These are phyloP conservation scores for Yamadazyma dushanensis DNA, from an alignment of 1,139 yeast genomes.

Conservation along the genomic window DNA sequence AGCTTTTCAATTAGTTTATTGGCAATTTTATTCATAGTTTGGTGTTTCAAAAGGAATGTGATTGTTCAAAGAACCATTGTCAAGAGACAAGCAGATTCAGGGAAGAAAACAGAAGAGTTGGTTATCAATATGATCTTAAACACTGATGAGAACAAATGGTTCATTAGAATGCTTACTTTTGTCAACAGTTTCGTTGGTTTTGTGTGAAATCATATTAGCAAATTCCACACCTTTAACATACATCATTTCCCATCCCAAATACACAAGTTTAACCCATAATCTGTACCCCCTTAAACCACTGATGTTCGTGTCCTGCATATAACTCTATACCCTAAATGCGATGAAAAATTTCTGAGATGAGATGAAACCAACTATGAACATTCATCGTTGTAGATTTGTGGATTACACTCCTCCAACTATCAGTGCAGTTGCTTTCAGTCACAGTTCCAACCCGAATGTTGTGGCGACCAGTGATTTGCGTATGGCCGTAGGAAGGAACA, in stretches of 20 bases:
- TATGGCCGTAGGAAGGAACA: conserved; percentile 88
- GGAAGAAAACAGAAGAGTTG: conserved; percentile 36
- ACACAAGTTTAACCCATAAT: not conserved
- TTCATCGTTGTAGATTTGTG: conserved; percentile 92
- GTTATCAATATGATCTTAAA: conserved; percentile 46
- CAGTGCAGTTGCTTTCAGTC: conserved; percentile 81
- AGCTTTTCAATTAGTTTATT: conserved; percentile 39
- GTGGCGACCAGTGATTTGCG: conserved; percentile 65
- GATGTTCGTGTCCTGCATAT: conserved; percentile 5
- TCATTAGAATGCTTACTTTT: conserved; percentile 38
- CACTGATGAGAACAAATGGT: conserved; percentile 49
- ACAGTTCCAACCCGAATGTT: conserved; percentile 43
- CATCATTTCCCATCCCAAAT: conserved; percentile 1
- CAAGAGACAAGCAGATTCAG: conserved; percentile 27
- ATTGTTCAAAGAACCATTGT: conserved; percentile 42
- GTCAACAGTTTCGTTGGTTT: conserved; percentile 48
- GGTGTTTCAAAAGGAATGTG: conserved; percentile 47
- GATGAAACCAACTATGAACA: conserved; percentile 48
- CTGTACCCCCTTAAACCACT: too few species aligned
- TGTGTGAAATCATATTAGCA: conserved; percentile 22
- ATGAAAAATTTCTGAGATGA: conserved; percentile 18
- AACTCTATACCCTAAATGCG: not conserved
- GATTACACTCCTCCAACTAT: conserved; percentile 86
- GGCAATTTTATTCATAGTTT: conserved; percentile 41
- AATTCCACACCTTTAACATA: not conserved